Conservation (phyloP, 2,329 filamentous ascomycete genomes). For the Ustulina deusta region DNA sequence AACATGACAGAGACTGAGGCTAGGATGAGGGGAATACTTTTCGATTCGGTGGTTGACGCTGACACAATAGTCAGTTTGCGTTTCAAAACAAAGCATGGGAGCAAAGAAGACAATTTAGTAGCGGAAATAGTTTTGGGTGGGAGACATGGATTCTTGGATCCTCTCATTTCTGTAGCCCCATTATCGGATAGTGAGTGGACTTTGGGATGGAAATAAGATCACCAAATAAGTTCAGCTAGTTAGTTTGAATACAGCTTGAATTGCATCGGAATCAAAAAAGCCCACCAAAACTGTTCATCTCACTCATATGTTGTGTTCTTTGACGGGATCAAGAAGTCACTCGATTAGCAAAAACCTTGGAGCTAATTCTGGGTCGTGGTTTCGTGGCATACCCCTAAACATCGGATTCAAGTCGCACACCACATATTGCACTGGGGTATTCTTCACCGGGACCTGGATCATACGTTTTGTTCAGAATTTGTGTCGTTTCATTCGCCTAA, state of each 20-base stretch:
- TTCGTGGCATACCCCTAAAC: background rate
- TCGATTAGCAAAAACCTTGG: background rate
- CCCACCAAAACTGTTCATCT: background rate
- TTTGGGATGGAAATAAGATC: background rate
- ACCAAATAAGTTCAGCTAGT: background rate
- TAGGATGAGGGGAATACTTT: background rate
- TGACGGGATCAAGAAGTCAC: background rate
- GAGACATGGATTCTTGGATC: background rate
- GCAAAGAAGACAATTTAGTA: background rate
- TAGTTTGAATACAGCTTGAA: background rate
- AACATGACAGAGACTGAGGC: background rate
- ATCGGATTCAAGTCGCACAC: constrained; percentile 4
- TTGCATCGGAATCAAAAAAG: background rate
- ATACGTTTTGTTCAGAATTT: constrained; percentile 49
- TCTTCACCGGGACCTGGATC: constrained; percentile 14
- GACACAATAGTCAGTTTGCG: background rate
- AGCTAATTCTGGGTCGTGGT: background rate
- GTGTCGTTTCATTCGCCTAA: constrained; percentile 66
- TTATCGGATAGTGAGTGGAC: background rate
- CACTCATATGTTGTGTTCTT: background rate
- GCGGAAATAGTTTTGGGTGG: background rate
- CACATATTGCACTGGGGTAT: constrained; percentile 2
- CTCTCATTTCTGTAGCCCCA: background rate
- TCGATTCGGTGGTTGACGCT: background rate
- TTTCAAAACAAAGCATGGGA: background rate